These are phyloP conservation scores for Fusarium pseudocircinatum DNA, from an alignment of 2,329 filamentous ascomycete genomes.

Conservation along the genomic window DNA sequence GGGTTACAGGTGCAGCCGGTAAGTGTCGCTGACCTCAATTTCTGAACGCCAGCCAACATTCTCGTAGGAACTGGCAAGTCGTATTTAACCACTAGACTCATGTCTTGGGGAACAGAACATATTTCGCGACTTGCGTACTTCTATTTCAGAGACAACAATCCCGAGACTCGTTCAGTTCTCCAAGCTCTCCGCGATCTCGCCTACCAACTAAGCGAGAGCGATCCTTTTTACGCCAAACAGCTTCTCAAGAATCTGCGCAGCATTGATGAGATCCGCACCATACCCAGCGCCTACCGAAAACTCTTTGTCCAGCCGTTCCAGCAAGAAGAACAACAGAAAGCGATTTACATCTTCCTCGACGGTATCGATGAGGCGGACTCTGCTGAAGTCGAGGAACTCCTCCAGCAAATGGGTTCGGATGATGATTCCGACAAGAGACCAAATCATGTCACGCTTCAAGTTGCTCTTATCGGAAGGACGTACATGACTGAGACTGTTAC, in stretches of 20 bases:
- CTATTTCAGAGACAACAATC: conserved; percentile 59
- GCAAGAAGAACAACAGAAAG: conserved; percentile 46
- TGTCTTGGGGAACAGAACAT: conserved; percentile 52
- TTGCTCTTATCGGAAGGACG: conserved; percentile 55
- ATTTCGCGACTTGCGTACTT: conserved; percentile 55
- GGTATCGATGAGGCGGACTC: conserved; percentile 57
- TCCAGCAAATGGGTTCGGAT: conserved; percentile 47
- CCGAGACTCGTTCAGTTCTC: conserved; percentile 55
- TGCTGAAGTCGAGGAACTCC: conserved; percentile 50
- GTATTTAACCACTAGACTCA: conserved; percentile 55
- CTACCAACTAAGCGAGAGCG: conserved; percentile 57
- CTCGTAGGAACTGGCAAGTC: conserved; percentile 55
- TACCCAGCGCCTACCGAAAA: conserved; percentile 55
- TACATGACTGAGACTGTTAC: conserved; percentile 53
- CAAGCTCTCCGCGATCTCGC: conserved; percentile 58
- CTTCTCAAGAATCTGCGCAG: conserved; percentile 49
- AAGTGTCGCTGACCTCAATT: background rate
- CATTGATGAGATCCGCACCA: conserved; percentile 54
- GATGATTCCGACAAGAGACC: conserved; percentile 33
- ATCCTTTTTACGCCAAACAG: conserved; percentile 56
- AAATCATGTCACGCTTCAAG: conserved; percentile 43
- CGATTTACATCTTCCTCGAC: conserved; percentile 57
- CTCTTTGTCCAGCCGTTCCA: conserved; percentile 53
- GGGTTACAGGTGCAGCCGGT: conserved; percentile 56
- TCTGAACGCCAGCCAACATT: background rate